phyloP scores from a whole-genome alignment of 345 rosid genomes.

The Citrus mangshanensis region DNA sequence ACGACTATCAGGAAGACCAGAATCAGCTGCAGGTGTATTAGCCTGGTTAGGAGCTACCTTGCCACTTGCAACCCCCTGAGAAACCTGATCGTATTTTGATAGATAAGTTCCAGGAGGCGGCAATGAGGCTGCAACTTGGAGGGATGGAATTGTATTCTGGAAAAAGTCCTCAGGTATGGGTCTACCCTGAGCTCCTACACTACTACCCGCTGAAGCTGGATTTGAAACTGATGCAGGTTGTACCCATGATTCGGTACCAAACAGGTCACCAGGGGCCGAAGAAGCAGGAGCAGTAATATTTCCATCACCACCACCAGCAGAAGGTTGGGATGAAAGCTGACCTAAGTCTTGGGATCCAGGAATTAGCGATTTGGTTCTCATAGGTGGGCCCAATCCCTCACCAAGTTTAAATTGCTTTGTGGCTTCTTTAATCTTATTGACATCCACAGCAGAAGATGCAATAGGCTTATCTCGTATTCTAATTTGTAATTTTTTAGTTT shows the following conservation, averaged over 20 bases:
- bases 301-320: slow-evolving; percentile 28
- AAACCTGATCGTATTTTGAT: slow-evolving; percentile 62
- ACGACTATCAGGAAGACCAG: slow-evolving; percentile 80
- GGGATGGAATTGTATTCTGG: slow-evolving; percentile 83
- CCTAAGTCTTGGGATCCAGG: slow-evolving; percentile 64
- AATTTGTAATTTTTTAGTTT: slow-evolving; percentile 69
- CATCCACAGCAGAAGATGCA: slow-evolving; percentile 73
- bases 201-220: slow-evolving; percentile 41
- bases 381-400: slow-evolving; percentile 74
- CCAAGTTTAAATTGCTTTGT: slow-evolving; percentile 80
- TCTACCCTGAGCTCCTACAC: slow-evolving; percentile 47
- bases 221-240: slow-evolving; percentile 50
- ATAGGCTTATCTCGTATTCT: slow-evolving; percentile 87
- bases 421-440: slow-evolving; percentile 94
- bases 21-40: slow-evolving; percentile 39
- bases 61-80: slow-evolving; percentile 42
- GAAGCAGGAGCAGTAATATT: slow-evolving; percentile 37
- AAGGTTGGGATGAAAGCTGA: slow-evolving; percentile 48
- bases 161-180: slow-evolving; percentile 98
- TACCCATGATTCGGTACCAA: slow-evolving; percentile 54
- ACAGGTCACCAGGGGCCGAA: slow-evolving; percentile 64
- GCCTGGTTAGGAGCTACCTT: slow-evolving; percentile 39
- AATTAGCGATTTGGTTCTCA: slow-evolving; percentile 63
- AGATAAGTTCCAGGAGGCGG: slow-evolving; percentile 90
- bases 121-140: slow-evolving; percentile 79